Evolutionary conservation across 345 rosid species (phyloP).

Genomic region (Hypericum perforatum): DNA sequence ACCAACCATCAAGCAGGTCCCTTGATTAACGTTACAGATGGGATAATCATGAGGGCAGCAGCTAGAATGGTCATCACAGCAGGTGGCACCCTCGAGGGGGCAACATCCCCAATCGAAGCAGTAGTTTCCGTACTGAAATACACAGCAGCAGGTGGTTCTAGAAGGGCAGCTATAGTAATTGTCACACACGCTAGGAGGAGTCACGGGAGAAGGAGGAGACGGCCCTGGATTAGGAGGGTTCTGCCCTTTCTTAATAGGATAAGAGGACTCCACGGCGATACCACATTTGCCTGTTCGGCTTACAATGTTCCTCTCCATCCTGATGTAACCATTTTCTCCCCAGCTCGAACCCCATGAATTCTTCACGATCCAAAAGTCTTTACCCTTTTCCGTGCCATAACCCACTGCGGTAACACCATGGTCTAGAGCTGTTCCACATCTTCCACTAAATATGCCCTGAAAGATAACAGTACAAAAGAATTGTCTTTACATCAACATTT

Average conservation of each 20-base stretch:
- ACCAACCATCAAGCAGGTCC: conserved; percentile 64
- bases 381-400: conserved; percentile 69
- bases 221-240: conserved; percentile 98
- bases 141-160: conserved; percentile 82
- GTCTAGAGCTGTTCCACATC: conserved; percentile 67
- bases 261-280: conserved; percentile 75
- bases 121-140: conserved; percentile 40
- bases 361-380: conserved; percentile 71
- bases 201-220: conserved; percentile 77
- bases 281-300: conserved; percentile 64
- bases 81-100: conserved; percentile 74
- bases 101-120: conserved; percentile 97
- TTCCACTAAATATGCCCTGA: conserved; percentile 72
- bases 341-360: conserved; percentile 80
- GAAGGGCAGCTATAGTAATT: conserved; percentile 53
- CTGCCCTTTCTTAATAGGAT: conserved; percentile 65
- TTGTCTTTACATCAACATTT: no score
- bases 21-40: conserved; percentile 45
- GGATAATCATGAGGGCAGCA: conserved; percentile 92
- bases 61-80: conserved; percentile 70
- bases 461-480: neutral
- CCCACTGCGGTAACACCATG: conserved; percentile 91
- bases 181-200: conserved; percentile 70
- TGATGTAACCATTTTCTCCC: conserved; percentile 83
- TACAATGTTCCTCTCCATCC: conserved; percentile 50